phyloP scores from a whole-genome alignment of 495 filamentous ascomycete genomes.

The Aspergillus asperescens region DNA sequence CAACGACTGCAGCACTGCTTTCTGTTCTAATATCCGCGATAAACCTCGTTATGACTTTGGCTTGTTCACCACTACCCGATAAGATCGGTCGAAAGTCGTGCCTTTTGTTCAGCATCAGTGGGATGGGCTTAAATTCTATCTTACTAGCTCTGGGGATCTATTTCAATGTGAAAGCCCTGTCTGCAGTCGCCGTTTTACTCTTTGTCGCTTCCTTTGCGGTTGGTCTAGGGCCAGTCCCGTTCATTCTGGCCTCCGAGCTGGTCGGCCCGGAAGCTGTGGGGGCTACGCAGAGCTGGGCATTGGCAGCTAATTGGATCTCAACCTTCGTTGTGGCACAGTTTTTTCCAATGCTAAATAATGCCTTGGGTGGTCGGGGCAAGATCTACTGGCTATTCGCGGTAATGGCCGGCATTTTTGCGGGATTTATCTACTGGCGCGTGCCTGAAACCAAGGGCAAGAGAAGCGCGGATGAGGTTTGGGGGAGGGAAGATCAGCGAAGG shows the following conservation, averaged over 20 bases:
- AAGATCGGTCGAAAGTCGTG: conserved; percentile 79
- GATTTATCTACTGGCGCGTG: conserved; percentile 63
- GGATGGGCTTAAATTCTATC: conserved; percentile 73
- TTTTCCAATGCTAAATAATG: conserved; percentile 79
- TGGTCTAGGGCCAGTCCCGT: conserved; percentile 90
- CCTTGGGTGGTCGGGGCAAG: conserved; percentile 67
- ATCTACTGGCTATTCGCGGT: conserved; percentile 84
- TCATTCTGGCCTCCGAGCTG: conserved; percentile 85
- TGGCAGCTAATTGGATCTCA: conserved; percentile 83
- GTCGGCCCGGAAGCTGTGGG: conserved; percentile 86
- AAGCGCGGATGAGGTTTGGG: conserved; percentile 84
- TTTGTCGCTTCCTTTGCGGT: conserved; percentile 88
- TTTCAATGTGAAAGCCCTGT: conserved; percentile 61
- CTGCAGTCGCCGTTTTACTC: conserved; percentile 70
- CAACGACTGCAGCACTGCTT: conserved; percentile 68
- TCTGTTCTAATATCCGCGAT: conserved; percentile 80
- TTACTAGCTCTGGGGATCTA: conserved; percentile 72
- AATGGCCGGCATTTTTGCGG: conserved; percentile 58
- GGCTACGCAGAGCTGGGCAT: conserved; percentile 75
- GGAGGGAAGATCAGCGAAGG: conserved; percentile 41
- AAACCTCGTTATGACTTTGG: conserved; percentile 77
- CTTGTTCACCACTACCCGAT: conserved; percentile 78
- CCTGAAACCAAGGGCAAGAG: conserved; percentile 83
- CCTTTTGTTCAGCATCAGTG: conserved; percentile 70
- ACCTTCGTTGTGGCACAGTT: conserved; percentile 91